These are phyloP conservation scores for Cystobasidium onofrii DNA, from an alignment of 768 basidiomycete species.

Conservation along the genomic window DNA sequence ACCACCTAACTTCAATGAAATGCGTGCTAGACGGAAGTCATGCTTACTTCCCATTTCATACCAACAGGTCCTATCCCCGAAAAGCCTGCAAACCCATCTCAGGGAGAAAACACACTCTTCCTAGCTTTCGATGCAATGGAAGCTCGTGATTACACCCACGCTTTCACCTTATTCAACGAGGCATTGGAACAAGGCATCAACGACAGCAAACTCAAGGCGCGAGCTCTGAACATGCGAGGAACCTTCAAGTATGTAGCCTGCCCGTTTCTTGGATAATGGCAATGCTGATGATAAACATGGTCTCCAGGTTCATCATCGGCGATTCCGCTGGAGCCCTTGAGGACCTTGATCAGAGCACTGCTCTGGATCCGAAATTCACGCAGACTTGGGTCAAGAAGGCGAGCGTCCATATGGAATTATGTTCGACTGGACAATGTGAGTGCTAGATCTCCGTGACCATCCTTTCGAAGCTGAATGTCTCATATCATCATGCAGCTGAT, in stretches of 20 bases:
- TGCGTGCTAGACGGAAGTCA: slow-evolving; percentile 16
- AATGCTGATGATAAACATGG: no score
- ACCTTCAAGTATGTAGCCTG: slow-evolving; percentile 92
- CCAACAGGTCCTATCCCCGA: slow-evolving; percentile 57
- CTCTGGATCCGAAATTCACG: slow-evolving; percentile 57
- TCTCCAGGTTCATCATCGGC: slow-evolving; percentile 69
- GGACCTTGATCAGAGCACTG: slow-evolving; percentile 70
- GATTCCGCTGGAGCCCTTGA: slow-evolving; percentile 72
- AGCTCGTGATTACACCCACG: slow-evolving; percentile 74
- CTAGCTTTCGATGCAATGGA: slow-evolving; percentile 73
- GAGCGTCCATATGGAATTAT: slow-evolving; percentile 93
- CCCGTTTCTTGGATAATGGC: no score
- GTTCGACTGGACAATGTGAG: slow-evolving; percentile 35
- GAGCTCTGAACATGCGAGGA: slow-evolving; percentile 83
- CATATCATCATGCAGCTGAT: slow-evolving; percentile 48
- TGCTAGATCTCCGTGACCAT: neutral
- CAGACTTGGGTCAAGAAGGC: slow-evolving; percentile 95
- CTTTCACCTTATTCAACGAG: slow-evolving; percentile 70
- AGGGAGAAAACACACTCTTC: slow-evolving; percentile 73
- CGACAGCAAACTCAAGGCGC: slow-evolving; percentile 60
- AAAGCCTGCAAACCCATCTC: slow-evolving; percentile 59
- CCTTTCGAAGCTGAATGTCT: neutral
- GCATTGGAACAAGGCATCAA: slow-evolving; percentile 79
- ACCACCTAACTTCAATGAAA: neutral
- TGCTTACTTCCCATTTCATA: neutral